Evolutionary conservation across 768 basidiomycete species (phyloP).

Genomic region (Podaxis carcinomalis): DNA sequence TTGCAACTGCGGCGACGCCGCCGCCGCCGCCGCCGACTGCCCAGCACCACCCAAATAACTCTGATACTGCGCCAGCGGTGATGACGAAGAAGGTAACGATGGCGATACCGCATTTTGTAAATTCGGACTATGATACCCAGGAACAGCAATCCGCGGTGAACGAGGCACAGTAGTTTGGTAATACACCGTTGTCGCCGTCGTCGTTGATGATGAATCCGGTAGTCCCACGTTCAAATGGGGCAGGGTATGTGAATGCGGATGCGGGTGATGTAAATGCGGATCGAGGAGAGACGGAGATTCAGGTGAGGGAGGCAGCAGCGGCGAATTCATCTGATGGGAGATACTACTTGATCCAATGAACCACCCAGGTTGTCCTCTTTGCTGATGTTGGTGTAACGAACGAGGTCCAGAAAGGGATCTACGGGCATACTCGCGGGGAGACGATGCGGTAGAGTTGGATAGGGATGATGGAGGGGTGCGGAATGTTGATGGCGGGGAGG

Average conservation of each 20-base stretch:
- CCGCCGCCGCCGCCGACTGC: not conserved
- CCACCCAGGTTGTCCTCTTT: not conserved
- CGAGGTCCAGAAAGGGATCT: not conserved
- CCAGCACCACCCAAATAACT: not conserved
- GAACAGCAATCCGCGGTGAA: conserved; percentile 29
- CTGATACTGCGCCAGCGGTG: not conserved
- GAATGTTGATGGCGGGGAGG: conserved; percentile 10
- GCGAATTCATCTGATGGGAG: not conserved
- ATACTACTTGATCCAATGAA: not conserved
- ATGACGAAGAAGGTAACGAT: not conserved
- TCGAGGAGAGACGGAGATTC: too few relatives aligned
- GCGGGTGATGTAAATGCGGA: too few relatives aligned
- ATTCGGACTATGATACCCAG: not conserved
- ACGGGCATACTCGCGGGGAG: not conserved
- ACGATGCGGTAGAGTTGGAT: not conserved
- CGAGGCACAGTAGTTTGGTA: conserved; percentile 56
- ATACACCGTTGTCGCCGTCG: conserved; percentile 60
- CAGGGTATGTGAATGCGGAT: too few relatives aligned
- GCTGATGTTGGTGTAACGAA: conserved; percentile 11
- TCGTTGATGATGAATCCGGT: conserved; percentile 23
- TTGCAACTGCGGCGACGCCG: conserved; percentile 16
- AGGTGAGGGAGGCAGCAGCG: not conserved
- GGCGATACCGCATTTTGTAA: not conserved
- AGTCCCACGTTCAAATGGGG: conserved; percentile 16
- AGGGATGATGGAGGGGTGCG: conserved; percentile 18